These are phyloP conservation scores for Sarocladium oryzae DNA, from an alignment of 2,329 filamentous ascomycete species.

Conservation along the genomic window DNA sequence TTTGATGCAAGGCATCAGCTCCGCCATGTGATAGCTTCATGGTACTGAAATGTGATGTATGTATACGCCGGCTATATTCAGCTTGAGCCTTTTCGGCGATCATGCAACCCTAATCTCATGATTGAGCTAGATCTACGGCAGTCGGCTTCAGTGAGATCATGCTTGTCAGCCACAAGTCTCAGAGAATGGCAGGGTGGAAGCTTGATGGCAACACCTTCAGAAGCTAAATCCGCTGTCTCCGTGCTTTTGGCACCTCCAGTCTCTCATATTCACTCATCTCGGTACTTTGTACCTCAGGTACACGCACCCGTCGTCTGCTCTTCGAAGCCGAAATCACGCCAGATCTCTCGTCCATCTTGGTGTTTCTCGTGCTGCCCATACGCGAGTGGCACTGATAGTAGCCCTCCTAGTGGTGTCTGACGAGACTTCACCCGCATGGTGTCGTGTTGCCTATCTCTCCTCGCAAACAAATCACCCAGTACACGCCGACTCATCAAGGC, in stretches of 20 bases:
- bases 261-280: no score
- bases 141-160: no score
- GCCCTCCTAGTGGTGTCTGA: constrained; percentile 1
- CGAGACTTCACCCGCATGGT: background rate
- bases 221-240: no score
- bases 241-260: no score
- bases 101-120: background rate
- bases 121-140: background rate
- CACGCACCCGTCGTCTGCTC: background rate
- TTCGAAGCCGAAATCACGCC: no score
- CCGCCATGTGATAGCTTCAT: background rate
- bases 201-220: no score
- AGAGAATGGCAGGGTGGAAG: background rate
- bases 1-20: background rate
- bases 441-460: background rate
- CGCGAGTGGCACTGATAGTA: background rate
- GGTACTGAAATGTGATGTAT: no score
- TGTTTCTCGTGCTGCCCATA: no score
- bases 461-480: background rate
- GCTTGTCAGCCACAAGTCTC: constrained; percentile 4
- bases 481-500: background rate
- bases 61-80: no score
- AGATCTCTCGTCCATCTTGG: no score
- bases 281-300: no score
- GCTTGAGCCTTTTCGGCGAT: background rate